A percentile compares a stretch with the other conserved stretches of the same genome.
Conservation (phyloP, 1,139 yeast genomes). For the Meyerozyma elateridarum region DNA sequence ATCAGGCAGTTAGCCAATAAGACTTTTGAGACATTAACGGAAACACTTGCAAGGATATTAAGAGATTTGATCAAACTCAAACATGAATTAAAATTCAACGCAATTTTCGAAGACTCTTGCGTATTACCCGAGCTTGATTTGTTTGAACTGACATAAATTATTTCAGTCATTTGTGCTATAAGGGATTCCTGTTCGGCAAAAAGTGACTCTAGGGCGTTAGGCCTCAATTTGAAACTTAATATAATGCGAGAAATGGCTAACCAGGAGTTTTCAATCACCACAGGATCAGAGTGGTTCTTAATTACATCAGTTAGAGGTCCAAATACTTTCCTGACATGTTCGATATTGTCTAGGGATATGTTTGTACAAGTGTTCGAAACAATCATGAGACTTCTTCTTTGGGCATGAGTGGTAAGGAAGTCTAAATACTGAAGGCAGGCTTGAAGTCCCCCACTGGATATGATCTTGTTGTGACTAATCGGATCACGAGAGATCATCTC, state of each 20-base stretch:
- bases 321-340: constrained; percentile 52
- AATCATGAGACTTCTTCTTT: constrained; percentile 72
- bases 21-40: constrained; percentile 37
- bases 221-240: constrained; percentile 44
- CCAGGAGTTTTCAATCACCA: constrained; percentile 68
- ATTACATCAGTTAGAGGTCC: constrained; percentile 62
- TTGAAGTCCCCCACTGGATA: constrained; percentile 57
- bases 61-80: constrained; percentile 41
- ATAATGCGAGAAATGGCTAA: constrained; percentile 61
- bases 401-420: constrained; percentile 86
- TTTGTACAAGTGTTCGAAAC: constrained; percentile 71
- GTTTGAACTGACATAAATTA: constrained; percentile 27
- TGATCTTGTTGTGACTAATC: constrained; percentile 44
- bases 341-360: constrained; percentile 41
- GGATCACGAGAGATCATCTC: constrained; percentile 62
- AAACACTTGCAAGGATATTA: constrained; percentile 30
- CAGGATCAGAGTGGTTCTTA: constrained; percentile 51
- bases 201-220: constrained; percentile 44
- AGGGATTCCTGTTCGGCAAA: constrained; percentile 25
- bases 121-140: constrained; percentile 17
- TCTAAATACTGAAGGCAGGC: constrained; percentile 76
- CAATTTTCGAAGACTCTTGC: constrained; percentile 16
- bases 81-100: constrained; percentile 28
- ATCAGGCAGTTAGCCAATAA: constrained; percentile 38
- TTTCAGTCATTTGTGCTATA: constrained; percentile 24